These are phyloP conservation scores for Oryza meyeriana DNA, from an alignment of 176 grass and related monocot genomes.

Conservation along the genomic window DNA sequence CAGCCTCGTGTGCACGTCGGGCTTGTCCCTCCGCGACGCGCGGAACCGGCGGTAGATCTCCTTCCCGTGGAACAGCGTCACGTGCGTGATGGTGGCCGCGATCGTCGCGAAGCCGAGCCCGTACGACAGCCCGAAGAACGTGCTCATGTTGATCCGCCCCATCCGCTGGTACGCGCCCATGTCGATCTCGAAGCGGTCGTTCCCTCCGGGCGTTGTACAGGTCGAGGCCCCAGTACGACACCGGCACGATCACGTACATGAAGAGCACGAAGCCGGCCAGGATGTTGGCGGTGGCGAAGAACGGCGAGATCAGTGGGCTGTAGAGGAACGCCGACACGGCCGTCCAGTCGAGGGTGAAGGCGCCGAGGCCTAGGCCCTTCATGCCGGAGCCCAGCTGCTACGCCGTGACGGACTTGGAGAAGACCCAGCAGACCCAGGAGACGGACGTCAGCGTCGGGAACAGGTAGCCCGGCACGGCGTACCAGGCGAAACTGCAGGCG, in stretches of 20 bases:
- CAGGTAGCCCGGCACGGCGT: slow-evolving; percentile 63
- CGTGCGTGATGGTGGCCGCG: slow-evolving; percentile 60
- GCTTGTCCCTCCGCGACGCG: slow-evolving; percentile 45
- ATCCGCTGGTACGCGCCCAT: slow-evolving; percentile 21
- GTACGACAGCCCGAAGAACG: slow-evolving; percentile 60
- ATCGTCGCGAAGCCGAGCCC: slow-evolving; percentile 79
- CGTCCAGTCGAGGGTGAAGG: slow-evolving; percentile 82
- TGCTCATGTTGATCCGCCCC: slow-evolving; percentile 64
- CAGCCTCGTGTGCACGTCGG: slow-evolving; percentile 69
- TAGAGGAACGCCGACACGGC: slow-evolving; percentile 62
- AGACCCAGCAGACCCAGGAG: slow-evolving; percentile 82
- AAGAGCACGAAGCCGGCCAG: slow-evolving; percentile 49
- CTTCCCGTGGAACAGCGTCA: slow-evolving; percentile 72
- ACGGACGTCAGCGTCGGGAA: slow-evolving; percentile 63
- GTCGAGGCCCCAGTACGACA: slow-evolving; percentile 61
- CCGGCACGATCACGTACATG: slow-evolving; percentile 52
- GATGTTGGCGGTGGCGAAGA: slow-evolving; percentile 74
- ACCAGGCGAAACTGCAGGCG: slow-evolving; percentile 66
- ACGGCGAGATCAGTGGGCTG: slow-evolving; percentile 75
- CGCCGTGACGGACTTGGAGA: slow-evolving; percentile 67
- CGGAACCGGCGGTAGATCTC: slow-evolving; percentile 66
- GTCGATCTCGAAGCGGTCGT: slow-evolving; percentile 53
- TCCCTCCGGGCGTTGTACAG: slow-evolving; percentile 51
- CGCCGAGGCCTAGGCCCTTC: slow-evolving; percentile 57
- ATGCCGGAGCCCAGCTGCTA: slow-evolving; percentile 78